phyloP scores from a whole-genome alignment of 345 rosid species.

The Murraya koenigii region DNA sequence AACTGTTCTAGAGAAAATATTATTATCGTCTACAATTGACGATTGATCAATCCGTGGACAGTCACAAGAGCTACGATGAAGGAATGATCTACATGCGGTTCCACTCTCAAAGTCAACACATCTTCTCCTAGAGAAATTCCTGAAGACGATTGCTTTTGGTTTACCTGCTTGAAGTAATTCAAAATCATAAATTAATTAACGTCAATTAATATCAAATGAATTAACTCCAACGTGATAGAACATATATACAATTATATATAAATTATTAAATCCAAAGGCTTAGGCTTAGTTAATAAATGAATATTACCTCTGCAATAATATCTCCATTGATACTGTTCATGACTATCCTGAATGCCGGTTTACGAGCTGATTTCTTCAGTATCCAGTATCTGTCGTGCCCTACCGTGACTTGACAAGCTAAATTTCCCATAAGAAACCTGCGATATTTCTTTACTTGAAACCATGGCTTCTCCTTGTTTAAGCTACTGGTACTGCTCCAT shows the following conservation, averaged over 20 bases:
- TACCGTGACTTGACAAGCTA: conserved; percentile 24
- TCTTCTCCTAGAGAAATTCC: conserved; percentile 54
- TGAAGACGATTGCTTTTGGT: conserved; percentile 47
- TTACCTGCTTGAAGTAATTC: conserved; percentile 32
- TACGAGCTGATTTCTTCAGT: not conserved
- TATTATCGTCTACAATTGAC: conserved; percentile 27
- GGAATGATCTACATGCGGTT: conserved; percentile 48
- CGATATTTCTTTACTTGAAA: conserved; percentile 31
- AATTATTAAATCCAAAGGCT: too few species aligned
- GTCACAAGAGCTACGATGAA: conserved; percentile 42
- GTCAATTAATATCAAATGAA: not conserved
- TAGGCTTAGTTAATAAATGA: not conserved
- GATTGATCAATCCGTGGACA: conserved; percentile 48
- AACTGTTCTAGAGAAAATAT: not conserved
- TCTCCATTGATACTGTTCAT: not conserved
- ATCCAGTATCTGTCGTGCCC: conserved; percentile 10
- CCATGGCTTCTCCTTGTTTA: conserved; percentile 25
- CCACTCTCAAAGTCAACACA: conserved; percentile 43
- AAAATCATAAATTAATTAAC: not conserved
- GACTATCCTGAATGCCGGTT: not conserved
- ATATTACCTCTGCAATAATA: not conserved
- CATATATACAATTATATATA: too few species aligned
- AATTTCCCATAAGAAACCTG: conserved; percentile 20
- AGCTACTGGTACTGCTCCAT: not conserved
- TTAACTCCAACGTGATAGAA: not conserved